Evolutionary conservation across 495 filamentous ascomycete species (phyloP).

Genomic region (Hypoxylon perforatum): DNA sequence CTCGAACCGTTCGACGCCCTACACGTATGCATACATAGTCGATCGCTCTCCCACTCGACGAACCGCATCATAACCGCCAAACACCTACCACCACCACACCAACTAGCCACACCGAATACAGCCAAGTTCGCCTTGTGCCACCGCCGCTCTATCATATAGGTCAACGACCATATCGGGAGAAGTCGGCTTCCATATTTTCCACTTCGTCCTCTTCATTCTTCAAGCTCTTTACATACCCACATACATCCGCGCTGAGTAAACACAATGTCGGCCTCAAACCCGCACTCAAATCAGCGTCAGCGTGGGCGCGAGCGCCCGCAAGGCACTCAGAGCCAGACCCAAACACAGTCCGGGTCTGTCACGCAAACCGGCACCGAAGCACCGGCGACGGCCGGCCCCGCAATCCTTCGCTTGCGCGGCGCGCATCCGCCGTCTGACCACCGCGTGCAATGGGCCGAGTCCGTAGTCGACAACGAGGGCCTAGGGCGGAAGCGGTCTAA

Average conservation of each 20-base stretch:
- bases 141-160: too few species aligned
- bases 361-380: slow-evolving; percentile 36
- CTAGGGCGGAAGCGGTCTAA: slow-evolving; percentile 94
- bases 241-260: not conserved
- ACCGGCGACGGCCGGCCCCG: slow-evolving; percentile 39
- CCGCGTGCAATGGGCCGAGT: slow-evolving; percentile 88
- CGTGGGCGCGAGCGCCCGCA: slow-evolving; percentile 32
- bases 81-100: not conserved
- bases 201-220: not conserved
- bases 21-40: slow-evolving; percentile 40
- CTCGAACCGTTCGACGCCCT: slow-evolving; percentile 32
- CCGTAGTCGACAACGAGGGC: slow-evolving; percentile 96
- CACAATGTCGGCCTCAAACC: slow-evolving; percentile 32
- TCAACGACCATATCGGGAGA: too few species aligned
- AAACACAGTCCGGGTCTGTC: slow-evolving; percentile 32
- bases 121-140: too few species aligned
- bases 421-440: slow-evolving; percentile 52
- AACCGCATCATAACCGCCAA: not conserved
- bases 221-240: not conserved
- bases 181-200: too few species aligned
- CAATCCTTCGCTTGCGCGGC: slow-evolving; percentile 61
- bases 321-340: slow-evolving; percentile 35
- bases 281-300: slow-evolving; percentile 32
- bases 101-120: not conserved
- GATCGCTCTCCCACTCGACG: slow-evolving; percentile 15